phyloP scores from a whole-genome alignment of 2,329 filamentous ascomycete genomes.

The Cercospora zeina region DNA sequence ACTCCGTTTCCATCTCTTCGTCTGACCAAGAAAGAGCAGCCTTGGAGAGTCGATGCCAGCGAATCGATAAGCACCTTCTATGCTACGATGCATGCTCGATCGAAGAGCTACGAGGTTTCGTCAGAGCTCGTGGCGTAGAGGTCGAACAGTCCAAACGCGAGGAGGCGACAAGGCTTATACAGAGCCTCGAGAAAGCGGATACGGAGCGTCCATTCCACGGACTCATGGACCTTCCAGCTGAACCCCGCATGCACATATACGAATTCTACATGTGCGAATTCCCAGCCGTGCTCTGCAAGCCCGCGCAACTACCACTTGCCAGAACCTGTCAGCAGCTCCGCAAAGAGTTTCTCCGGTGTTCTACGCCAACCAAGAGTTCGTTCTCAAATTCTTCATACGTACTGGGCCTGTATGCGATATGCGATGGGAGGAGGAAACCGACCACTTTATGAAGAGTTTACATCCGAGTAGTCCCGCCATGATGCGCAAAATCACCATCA shows the following conservation, averaged over 20 bases:
- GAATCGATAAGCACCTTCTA: background rate
- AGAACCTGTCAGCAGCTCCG: background rate
- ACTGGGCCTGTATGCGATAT: background rate
- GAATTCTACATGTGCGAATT: background rate
- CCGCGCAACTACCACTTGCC: slow-evolving; percentile 2
- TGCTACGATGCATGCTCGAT: background rate
- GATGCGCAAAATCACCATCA: background rate
- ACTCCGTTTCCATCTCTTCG: background rate
- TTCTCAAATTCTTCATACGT: background rate
- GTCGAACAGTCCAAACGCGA: background rate
- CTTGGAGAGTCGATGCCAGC: background rate
- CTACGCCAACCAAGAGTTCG: background rate
- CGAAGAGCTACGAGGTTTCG: background rate
- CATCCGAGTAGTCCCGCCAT: background rate
- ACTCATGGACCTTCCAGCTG: slow-evolving; percentile 3
- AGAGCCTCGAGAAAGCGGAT: background rate
- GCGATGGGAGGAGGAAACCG: background rate
- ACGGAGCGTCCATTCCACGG: background rate
- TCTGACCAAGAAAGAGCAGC: background rate
- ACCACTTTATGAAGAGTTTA: background rate
- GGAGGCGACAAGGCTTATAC: background rate
- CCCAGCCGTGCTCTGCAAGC: background rate
- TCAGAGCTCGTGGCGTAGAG: background rate
- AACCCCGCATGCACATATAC: background rate
- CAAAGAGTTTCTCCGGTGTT: background rate